Percentiles rank a stretch among this genome's conserved stretches.
Conservation (phyloP, 805 yeast species). For the Saccharomycopsis synnaedendra region DNA sequence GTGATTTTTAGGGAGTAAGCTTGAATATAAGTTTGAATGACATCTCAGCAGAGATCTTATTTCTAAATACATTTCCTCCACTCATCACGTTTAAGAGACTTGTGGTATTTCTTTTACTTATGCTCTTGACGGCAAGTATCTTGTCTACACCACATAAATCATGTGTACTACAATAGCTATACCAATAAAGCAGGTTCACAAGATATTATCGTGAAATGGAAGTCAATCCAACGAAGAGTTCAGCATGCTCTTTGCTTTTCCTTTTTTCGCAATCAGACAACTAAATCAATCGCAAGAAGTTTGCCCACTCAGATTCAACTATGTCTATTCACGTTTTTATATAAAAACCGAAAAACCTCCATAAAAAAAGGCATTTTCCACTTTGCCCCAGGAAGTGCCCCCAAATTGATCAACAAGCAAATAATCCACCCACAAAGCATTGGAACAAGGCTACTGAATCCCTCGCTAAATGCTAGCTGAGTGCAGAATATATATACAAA, state of each 20-base stretch:
- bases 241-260: neutral
- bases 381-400: constrained; percentile 24
- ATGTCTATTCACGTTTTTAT: constrained; percentile 1
- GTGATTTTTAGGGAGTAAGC: too few relatives aligned
- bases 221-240: neutral
- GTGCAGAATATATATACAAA: constrained; percentile 23
- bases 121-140: too few relatives aligned
- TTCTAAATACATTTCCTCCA: too few relatives aligned
- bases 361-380: constrained; percentile 24
- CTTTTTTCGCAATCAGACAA: neutral
- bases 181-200: too few relatives aligned
- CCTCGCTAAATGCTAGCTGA: constrained; percentile 22
- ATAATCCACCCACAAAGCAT: constrained; percentile 24
- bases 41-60: too few relatives aligned
- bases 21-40: too few relatives aligned
- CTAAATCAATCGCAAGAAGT: too few relatives aligned
- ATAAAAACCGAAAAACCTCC: constrained; percentile 3
- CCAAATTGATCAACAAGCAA: constrained; percentile 21
- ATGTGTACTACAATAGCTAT: too few relatives aligned
- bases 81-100: too few relatives aligned
- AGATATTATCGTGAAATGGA: too few relatives aligned
- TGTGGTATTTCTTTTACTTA: too few relatives aligned
- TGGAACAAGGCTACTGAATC: constrained; percentile 20
- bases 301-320: neutral
- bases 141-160: too few relatives aligned